Evolutionary conservation across 2,329 filamentous ascomycete species (phyloP).

Genomic region (Colletotrichum sidae): DNA sequence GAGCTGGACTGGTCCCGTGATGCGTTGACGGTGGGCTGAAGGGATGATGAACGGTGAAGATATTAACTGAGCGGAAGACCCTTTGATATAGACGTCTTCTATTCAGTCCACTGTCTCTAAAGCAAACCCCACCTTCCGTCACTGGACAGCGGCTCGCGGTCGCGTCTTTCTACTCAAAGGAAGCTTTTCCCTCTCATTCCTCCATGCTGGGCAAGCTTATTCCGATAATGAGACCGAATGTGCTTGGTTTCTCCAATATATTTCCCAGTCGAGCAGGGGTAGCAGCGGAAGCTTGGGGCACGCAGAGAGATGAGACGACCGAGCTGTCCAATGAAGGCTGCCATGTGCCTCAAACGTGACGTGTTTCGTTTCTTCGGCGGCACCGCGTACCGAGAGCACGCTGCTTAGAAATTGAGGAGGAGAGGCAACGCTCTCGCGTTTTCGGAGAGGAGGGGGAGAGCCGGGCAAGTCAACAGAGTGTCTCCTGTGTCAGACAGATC

Average conservation of each 20-base stretch:
- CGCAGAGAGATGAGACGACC: conserved; percentile 18
- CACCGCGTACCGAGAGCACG: conserved; percentile 22
- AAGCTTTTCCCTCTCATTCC: conserved; percentile 28
- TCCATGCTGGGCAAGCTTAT: conserved; percentile 21
- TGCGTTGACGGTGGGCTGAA: not conserved
- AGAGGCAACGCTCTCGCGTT: not conserved
- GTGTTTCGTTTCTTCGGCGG: conserved; percentile 36
- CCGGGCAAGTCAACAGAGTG: not conserved
- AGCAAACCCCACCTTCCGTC: not conserved
- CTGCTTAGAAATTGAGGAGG: conserved; percentile 24
- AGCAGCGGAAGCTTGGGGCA: conserved; percentile 29
- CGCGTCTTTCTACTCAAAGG: not conserved
- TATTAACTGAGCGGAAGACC: not conserved
- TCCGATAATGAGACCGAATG: conserved; percentile 28
- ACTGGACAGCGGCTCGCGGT: not conserved
- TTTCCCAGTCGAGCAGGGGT: conserved; percentile 13
- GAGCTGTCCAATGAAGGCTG: conserved; percentile 19
- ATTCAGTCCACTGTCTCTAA: conserved; percentile 1
- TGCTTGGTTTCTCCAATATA: too few relatives aligned
- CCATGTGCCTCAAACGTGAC: conserved; percentile 24
- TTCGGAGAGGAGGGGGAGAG: not conserved
- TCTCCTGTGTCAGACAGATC: conserved; percentile 1
- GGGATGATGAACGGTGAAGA: not conserved
- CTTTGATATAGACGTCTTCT: conserved; percentile 27
- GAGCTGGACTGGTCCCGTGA: too few relatives aligned